A percentile compares a stretch with the other conserved stretches of the same genome.
phyloP scores from a whole-genome alignment of 345 rosid species.

The Gossypium turneri region DNA sequence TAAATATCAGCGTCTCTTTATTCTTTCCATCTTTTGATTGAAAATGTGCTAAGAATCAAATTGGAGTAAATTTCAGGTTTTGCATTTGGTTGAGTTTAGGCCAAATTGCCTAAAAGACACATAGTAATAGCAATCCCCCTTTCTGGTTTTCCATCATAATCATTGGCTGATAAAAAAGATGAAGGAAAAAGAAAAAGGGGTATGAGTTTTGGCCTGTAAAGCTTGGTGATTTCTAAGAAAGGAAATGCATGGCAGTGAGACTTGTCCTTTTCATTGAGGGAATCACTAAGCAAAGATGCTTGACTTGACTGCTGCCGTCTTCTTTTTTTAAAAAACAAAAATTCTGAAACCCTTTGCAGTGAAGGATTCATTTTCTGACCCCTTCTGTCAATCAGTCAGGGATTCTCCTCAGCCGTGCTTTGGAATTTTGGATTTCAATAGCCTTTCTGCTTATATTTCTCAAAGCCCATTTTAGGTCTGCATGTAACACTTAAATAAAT shows the following conservation, averaged over 20 bases:
- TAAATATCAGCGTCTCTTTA: background rate
- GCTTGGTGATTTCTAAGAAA: slow-evolving; percentile 2
- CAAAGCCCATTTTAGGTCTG: background rate
- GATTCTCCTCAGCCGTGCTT: background rate
- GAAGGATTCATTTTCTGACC: background rate
- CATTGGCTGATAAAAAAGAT: background rate
- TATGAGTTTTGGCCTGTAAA: background rate
- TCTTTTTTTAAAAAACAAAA: background rate
- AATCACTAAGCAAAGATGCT: slow-evolving; percentile 11
- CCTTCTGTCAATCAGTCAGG: background rate
- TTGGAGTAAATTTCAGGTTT: background rate
- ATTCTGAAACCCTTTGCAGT: background rate
- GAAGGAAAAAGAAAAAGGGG: background rate
- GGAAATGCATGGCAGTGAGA: background rate
- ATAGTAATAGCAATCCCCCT: background rate
- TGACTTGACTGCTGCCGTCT: background rate
- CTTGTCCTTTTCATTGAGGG: background rate
- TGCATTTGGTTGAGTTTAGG: background rate
- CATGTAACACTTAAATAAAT: no score
- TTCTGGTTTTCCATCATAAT: background rate
- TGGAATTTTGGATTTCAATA: background rate
- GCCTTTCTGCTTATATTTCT: background rate
- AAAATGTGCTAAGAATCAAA: background rate
- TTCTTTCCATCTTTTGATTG: background rate
- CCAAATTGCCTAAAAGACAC: background rate